Evolutionary conservation across 352 stramenopile species (phyloP).

Genomic region (Globisporangium sylvaticum): DNA sequence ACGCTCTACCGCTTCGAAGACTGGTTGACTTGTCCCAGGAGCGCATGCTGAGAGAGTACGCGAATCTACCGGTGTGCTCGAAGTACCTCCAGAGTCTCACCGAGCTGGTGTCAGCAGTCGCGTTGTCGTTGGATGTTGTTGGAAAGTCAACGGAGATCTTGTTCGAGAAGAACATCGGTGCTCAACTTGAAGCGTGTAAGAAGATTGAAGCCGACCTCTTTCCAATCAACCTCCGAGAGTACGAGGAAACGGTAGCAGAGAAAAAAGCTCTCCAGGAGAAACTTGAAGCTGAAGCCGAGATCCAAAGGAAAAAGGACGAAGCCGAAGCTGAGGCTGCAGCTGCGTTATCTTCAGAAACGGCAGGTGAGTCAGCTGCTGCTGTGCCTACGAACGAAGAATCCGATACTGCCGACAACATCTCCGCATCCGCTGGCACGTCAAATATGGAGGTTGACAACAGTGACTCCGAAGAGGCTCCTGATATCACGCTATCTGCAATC

Average conservation of each 20-base stretch:
- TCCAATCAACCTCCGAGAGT: constrained; percentile 63
- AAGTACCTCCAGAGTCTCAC: constrained; percentile 84
- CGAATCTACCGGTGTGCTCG: constrained; percentile 72
- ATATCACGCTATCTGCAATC: constrained; percentile 78
- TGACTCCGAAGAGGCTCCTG: constrained; percentile 67
- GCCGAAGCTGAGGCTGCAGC: constrained; percentile 18
- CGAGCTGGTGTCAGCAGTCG: constrained; percentile 73
- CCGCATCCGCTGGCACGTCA: constrained; percentile 22
- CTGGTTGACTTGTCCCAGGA: constrained; percentile 70
- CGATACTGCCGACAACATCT: constrained; percentile 22
- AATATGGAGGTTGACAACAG: constrained; percentile 86
- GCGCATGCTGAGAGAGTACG: constrained; percentile 70
- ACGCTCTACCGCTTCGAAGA: constrained; percentile 59
- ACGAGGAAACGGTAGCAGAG: constrained; percentile 45
- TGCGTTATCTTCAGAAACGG: not conserved
- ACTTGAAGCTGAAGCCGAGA: constrained; percentile 45
- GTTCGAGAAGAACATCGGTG: constrained; percentile 39
- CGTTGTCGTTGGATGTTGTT: constrained; percentile 54
- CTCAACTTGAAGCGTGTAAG: constrained; percentile 47
- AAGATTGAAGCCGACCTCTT: constrained; percentile 63
- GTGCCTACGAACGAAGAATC: constrained; percentile 20
- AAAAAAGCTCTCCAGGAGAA: constrained; percentile 37
- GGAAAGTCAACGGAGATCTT: constrained; percentile 42
- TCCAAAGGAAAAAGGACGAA: constrained; percentile 39
- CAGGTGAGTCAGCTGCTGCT: constrained; percentile 6